phyloP scores from a whole-genome alignment of 176 grass and related monocot genomes.

The Saccharum officinarum region DNA sequence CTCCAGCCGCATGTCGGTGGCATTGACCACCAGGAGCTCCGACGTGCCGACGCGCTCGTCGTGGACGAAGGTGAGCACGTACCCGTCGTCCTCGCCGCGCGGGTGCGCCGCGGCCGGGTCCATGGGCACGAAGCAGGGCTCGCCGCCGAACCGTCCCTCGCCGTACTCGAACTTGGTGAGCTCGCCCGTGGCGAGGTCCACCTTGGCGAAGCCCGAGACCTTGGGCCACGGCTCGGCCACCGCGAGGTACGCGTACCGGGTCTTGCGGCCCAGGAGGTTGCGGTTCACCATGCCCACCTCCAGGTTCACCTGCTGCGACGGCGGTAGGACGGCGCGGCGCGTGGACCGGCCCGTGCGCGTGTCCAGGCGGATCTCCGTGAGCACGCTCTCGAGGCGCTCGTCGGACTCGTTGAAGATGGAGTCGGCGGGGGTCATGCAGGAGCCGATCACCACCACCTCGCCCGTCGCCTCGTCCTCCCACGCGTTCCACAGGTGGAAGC shows the following conservation, averaged over 20 bases:
- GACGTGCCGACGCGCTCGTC: constrained; percentile 65
- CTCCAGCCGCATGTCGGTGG: constrained; percentile 75
- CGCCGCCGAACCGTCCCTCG: constrained; percentile 69
- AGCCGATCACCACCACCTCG: constrained; percentile 90
- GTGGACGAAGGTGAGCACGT: constrained; percentile 83
- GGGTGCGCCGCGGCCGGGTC: not conserved
- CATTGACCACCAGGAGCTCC: constrained; percentile 78
- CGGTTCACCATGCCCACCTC: constrained; percentile 95
- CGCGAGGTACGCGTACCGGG: constrained; percentile 79
- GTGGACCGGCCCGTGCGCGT: constrained; percentile 62
- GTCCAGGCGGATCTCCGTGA: constrained; percentile 92
- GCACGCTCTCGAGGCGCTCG: constrained; percentile 66
- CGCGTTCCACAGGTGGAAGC: constrained; percentile 99
- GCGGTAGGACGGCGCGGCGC: constrained; percentile 56
- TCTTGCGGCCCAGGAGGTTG: constrained; percentile 68
- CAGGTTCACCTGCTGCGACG: constrained; percentile 66
- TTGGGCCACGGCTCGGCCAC: constrained; percentile 96
- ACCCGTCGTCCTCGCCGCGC: constrained; percentile 79
- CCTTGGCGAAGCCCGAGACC: constrained; percentile 92
- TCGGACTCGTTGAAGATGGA: constrained; percentile 97
- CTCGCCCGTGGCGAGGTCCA: constrained; percentile 73
- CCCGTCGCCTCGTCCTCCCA: constrained; percentile 73
- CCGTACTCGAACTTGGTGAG: constrained; percentile 73
- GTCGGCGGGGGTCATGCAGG: constrained; percentile 94
- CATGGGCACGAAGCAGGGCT: constrained; percentile 86